phyloP scores from a whole-genome alignment of 306 rosid species.

The Inga laurina region DNA sequence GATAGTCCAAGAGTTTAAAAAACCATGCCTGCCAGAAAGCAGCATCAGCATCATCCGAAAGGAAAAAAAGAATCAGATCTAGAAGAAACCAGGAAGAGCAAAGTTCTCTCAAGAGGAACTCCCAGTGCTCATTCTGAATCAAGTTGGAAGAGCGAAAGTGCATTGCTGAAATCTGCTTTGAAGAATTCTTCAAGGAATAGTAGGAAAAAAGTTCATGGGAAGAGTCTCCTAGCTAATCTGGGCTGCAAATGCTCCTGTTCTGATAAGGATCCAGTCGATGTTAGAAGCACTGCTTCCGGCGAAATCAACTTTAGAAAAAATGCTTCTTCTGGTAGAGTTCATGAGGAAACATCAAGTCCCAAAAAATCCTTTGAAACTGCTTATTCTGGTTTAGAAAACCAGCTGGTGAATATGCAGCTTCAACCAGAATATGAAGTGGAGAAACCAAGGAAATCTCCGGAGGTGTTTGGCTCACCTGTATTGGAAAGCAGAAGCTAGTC shows the following conservation, averaged over 20 bases:
- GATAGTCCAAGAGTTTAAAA: constrained; percentile 36
- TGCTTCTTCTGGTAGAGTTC: constrained; percentile 20
- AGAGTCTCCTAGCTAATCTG: constrained; percentile 55
- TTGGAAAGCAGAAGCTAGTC: constrained; percentile 50
- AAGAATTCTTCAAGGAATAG: constrained; percentile 37
- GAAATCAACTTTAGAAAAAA: constrained; percentile 61
- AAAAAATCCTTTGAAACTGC: constrained; percentile 32
- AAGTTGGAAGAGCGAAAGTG: constrained; percentile 83
- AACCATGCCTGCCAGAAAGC: constrained; percentile 39
- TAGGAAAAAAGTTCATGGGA: constrained; percentile 38
- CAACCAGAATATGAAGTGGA: constrained; percentile 38
- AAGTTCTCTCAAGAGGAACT: constrained; percentile 46
- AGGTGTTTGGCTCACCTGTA: constrained; percentile 78
- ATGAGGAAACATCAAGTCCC: constrained; percentile 34
- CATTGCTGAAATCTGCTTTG: constrained; percentile 41
- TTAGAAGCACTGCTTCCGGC: constrained; percentile 42
- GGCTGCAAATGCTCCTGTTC: constrained; percentile 78
- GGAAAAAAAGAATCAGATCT: constrained; percentile 9
- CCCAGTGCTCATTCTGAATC: constrained; percentile 75
- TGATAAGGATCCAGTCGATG: constrained; percentile 67
- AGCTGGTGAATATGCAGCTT: constrained; percentile 42
- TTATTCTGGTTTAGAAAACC: constrained; percentile 30
- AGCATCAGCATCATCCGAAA: constrained; percentile 25
- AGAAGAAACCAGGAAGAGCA: constrained; percentile 33
- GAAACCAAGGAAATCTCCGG: constrained; percentile 55